These are phyloP conservation scores for Elongisporangium prolatum DNA, from an alignment of 352 stramenopile genomes.

Conservation along the genomic window DNA sequence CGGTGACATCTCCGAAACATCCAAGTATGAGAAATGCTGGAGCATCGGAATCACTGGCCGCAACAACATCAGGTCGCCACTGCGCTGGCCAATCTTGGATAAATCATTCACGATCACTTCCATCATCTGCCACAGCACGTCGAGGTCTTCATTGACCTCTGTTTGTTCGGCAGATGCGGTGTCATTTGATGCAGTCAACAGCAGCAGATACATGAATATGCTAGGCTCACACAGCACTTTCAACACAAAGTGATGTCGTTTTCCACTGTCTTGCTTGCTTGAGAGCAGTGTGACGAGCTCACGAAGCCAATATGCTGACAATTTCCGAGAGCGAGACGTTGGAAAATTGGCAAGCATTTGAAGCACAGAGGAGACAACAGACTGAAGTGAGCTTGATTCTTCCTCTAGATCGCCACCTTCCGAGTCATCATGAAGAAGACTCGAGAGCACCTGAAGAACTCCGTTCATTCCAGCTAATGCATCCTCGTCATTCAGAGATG, in stretches of 20 bases:
- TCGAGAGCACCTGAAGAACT: slow-evolving; percentile 13
- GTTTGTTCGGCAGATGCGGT: slow-evolving; percentile 1
- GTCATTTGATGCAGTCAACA: slow-evolving; percentile 8
- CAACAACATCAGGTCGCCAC: slow-evolving; percentile 18
- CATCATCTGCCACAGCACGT: slow-evolving; percentile 27
- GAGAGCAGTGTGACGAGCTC: slow-evolving; percentile 16
- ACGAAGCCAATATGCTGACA: slow-evolving; percentile 7
- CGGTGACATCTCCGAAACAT: slow-evolving; percentile 19
- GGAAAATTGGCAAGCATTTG: too few species aligned
- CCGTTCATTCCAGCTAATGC: slow-evolving; percentile 14
- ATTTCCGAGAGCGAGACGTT: neutral
- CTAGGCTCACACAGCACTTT: slow-evolving; percentile 21
- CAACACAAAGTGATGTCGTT: slow-evolving; percentile 12
- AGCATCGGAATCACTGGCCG: slow-evolving; percentile 31
- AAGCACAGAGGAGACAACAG: too few species aligned
- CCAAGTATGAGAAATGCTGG: slow-evolving; percentile 55
- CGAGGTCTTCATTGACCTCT: neutral
- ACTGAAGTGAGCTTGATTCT: too few species aligned
- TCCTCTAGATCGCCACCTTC: too few species aligned
- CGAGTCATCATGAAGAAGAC: too few species aligned
- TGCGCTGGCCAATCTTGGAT: slow-evolving; percentile 1
- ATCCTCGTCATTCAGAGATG: slow-evolving; percentile 15
- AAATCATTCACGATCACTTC: slow-evolving; percentile 18
- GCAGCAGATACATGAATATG: slow-evolving; percentile 21
- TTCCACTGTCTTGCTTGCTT: slow-evolving; percentile 4